Evolutionary conservation across 495 filamentous ascomycete genomes (phyloP).

Genomic region (Podospora fimiseda): DNA sequence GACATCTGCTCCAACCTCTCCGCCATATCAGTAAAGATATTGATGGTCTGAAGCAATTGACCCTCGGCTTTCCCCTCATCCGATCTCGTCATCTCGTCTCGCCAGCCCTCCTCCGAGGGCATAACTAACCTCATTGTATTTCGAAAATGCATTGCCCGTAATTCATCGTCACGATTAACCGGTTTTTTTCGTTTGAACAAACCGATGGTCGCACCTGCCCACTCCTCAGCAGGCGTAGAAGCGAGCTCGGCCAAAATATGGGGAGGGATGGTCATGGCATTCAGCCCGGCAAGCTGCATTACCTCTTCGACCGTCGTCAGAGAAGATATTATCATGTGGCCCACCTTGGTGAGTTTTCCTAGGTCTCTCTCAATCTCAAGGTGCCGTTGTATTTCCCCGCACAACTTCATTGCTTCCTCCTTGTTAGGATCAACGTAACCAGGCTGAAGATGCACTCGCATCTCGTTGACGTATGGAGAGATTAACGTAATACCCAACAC

Average conservation of each 20-base stretch:
- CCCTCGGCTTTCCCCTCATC: conserved; percentile 43
- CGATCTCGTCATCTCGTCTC: conserved; percentile 45
- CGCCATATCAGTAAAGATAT: conserved; percentile 57
- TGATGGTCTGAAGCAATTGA: conserved; percentile 53
- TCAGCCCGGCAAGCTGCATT: conserved; percentile 49
- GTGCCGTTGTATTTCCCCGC: conserved; percentile 47
- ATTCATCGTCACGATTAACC: too few species aligned
- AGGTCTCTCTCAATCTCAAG: conserved; percentile 33
- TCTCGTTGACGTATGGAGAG: conserved; percentile 58
- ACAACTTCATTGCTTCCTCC: conserved; percentile 44
- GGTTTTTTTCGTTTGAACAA: too few species aligned
- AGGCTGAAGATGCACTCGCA: conserved; percentile 54
- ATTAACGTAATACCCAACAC: conserved; percentile 54
- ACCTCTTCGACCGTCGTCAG: conserved; percentile 52
- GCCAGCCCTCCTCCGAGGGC: conserved; percentile 44
- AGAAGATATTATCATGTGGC: conserved; percentile 52
- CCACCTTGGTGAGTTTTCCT: conserved; percentile 41
- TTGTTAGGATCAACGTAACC: conserved; percentile 42
- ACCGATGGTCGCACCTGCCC: conserved; percentile 14
- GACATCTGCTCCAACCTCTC: conserved; percentile 45
- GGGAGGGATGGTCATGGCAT: conserved; percentile 53
- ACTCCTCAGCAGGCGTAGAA: conserved; percentile 26
- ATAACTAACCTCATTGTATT: conserved; percentile 43
- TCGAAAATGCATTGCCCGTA: too few species aligned
- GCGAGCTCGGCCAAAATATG: conserved; percentile 43